Base-by-base conservation (phyloP, 2,329 filamentous ascomycete species). In the Trichoderma harzianum region DNA sequence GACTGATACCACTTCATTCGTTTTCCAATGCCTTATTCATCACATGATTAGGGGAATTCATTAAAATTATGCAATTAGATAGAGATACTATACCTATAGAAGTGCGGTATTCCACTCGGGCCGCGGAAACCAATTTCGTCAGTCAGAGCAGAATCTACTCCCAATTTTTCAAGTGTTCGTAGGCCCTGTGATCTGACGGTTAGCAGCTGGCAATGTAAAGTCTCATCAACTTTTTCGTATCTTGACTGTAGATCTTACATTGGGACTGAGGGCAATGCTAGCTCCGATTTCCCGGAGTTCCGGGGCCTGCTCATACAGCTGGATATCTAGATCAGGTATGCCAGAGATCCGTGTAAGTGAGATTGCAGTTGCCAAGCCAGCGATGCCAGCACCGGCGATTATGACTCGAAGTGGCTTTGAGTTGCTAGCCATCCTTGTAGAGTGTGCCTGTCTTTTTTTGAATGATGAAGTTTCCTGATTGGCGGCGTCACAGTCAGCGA, bases 161-260 rank as follows among this genome's bases (percentile, higher is more conserved):
- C 86, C 1, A 86, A 81, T 28, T 83, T 83, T 61, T 87, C 84
- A 71, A 88, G 77, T 0, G 85, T 86, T 55, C 84, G 82, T 80
- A 88, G 82, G 2, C 86, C 74, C 69, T 71, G 53, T 34, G 18
- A 21, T 47, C 3, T n/a, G 16, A 30, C 43, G 4, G 4, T 55
- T 10, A 64, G 24, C 16, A 65, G 26, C 51, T 3, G 36, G 18
- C 43, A 26, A 24, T 1, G 2, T 8, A 11, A 5, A 26, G 24
- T 18, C 16, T 32, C 21, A 34, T 39, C 18, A 85, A 21, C 1
- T 21, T 36, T 3, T 57, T 1, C 5, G 7, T 3, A 10, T 10
- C 1, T 43, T 0, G 10, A 43, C 6, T 21, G 7, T 7, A 26
- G 24, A 5, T 21, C 69, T 60, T 60, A 71, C 69, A 77, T 88